These are phyloP conservation scores for Blumeria graminis DNA, from an alignment of 2,329 filamentous ascomycete species.

Conservation along the genomic window DNA sequence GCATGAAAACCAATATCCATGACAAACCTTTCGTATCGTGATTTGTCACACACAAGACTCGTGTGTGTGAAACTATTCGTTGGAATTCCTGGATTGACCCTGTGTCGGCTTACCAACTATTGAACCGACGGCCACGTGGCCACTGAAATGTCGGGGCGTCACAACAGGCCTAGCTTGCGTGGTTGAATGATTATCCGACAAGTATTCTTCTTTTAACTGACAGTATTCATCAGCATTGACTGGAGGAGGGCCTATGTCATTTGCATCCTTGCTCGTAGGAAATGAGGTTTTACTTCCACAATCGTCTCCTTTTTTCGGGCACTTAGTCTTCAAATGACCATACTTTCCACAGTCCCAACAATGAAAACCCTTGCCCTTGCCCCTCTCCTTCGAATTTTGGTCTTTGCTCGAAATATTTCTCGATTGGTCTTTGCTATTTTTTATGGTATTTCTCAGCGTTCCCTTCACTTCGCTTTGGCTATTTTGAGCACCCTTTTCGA, in stretches of 20 bases:
- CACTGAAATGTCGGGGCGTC: no score
- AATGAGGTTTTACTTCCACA: background rate
- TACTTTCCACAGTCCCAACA: background rate
- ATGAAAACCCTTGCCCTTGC: background rate
- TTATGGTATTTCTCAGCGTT: background rate
- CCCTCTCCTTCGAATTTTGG: background rate
- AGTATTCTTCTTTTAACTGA: background rate
- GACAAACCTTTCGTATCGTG: no score
- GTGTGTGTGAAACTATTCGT: no score
- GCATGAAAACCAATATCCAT: no score
- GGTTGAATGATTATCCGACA: background rate
- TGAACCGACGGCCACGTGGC: no score
- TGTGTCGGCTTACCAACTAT: no score
- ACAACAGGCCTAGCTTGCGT: background rate
- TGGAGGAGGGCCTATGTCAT: background rate
- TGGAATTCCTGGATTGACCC: no score
- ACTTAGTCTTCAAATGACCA: background rate
- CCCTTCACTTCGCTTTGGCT: background rate
- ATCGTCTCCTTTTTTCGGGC: background rate
- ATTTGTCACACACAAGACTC: no score
- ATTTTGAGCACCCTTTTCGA: background rate
- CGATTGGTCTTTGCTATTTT: background rate
- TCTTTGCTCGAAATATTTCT: background rate
- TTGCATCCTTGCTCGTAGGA: background rate
- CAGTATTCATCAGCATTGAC: background rate